Conservation (phyloP, 2,329 filamentous ascomycete species). For the Dactylellina sp. region DNA sequence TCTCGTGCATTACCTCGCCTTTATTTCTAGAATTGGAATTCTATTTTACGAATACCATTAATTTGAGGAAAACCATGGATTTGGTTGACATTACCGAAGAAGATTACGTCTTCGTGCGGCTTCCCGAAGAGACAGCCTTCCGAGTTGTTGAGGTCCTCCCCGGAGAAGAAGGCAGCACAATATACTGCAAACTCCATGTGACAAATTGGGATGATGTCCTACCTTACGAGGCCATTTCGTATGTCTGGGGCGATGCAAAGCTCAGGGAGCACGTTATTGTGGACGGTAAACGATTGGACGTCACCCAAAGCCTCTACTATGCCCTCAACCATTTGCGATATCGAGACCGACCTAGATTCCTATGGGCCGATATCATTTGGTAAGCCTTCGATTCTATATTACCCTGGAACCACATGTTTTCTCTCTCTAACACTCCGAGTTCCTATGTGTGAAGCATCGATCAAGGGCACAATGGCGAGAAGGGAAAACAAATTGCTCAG, state of each 20-base stretch:
- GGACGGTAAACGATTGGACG: constrained; percentile 54
- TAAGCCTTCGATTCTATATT: constrained; percentile 5
- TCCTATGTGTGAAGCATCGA: constrained; percentile 56
- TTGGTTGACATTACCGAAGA: constrained; percentile 20
- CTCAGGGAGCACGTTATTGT: constrained; percentile 45
- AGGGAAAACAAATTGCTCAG: constrained; percentile 59
- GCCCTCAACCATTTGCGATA: constrained; percentile 58
- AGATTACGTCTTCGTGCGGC: constrained; percentile 24
- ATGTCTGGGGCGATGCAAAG: constrained; percentile 59
- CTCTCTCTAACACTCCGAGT: no score
- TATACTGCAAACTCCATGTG: constrained; percentile 53
- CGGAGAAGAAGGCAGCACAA: constrained; percentile 49
- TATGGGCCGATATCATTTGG: constrained; percentile 60
- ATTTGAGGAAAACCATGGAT: no score
- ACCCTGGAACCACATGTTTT: neutral
- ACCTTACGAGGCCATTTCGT: constrained; percentile 60
- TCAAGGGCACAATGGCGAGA: constrained; percentile 60
- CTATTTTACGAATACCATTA: no score
- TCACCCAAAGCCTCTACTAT: constrained; percentile 57
- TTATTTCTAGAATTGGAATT: no score
- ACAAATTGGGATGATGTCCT: constrained; percentile 51
- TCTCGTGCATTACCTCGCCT: no score
- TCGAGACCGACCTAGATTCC: constrained; percentile 43
- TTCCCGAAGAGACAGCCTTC: constrained; percentile 55
- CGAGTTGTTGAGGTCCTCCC: constrained; percentile 57